phyloP scores from a whole-genome alignment of 169 alveolate species.

The Cryptosporidium muris region DNA sequence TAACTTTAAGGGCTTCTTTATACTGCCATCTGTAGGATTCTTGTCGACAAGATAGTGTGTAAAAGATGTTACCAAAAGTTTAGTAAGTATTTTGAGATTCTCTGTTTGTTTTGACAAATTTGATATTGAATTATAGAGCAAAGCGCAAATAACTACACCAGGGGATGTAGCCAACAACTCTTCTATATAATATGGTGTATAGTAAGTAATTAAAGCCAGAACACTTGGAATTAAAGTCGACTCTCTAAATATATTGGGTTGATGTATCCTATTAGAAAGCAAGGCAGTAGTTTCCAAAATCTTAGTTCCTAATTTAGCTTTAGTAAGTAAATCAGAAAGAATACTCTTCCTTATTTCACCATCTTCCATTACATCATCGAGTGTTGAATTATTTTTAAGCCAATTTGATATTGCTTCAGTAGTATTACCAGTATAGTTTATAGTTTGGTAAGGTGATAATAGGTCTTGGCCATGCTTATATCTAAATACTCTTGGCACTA shows the following conservation, averaged over 20 bases:
- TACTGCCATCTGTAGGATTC: conserved; percentile 5
- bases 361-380: conserved; percentile 21
- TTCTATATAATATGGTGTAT: conserved; percentile 13
- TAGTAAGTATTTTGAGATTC: conserved; percentile 14
- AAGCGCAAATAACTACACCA: conserved; percentile 55
- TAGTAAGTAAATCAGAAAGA: conserved; percentile 8
- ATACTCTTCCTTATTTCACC: conserved; percentile 10
- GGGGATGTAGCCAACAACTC: conserved; percentile 26
- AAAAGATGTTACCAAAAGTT: conserved; percentile 25
- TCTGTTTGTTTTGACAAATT: conserved; percentile 27
- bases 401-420: conserved; percentile 14
- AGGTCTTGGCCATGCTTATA: conserved; percentile 49
- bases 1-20: conserved; percentile 6
- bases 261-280: conserved; percentile 52
- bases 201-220: conserved; percentile 2
- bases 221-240: conserved; percentile 22
- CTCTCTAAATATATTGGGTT: conserved; percentile 45
- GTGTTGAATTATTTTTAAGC: conserved; percentile 3
- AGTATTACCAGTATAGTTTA: conserved; percentile 35
- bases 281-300: conserved; percentile 59
- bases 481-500: conserved; percentile 68
- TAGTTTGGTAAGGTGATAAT: conserved; percentile 46
- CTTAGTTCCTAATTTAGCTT: conserved; percentile 40
- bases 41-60: conserved; percentile 45
- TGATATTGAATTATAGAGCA: conserved; percentile 54